A percentile compares a stretch with the other conserved stretches of the same genome.
Evolutionary conservation across 805 yeast species (phyloP).

Genomic region (Suhomyces vadensis): DNA sequence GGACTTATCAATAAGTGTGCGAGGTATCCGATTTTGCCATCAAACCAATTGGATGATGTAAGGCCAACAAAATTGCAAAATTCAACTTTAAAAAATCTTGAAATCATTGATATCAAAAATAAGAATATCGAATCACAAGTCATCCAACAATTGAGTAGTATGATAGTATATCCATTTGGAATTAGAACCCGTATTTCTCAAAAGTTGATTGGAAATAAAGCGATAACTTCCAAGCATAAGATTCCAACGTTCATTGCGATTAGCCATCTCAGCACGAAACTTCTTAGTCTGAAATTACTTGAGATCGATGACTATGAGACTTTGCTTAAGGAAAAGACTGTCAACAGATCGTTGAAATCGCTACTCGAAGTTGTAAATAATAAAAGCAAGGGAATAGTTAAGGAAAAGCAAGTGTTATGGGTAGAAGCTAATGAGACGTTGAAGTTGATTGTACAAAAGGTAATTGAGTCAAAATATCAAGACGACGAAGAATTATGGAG

Average conservation of each 20-base stretch:
- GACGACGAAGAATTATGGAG: conserved; percentile 37
- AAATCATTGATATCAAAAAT: conserved; percentile 29
- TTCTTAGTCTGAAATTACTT: conserved; percentile 41
- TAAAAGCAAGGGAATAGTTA: conserved; percentile 38
- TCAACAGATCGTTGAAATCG: conserved; percentile 48
- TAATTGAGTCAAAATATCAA: conserved; percentile 22
- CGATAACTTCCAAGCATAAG: conserved; percentile 33
- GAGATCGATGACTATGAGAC: conserved; percentile 27
- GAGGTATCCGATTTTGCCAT: conserved; percentile 72
- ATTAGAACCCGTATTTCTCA: conserved; percentile 57
- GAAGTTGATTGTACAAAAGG: conserved; percentile 30
- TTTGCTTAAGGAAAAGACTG: conserved; percentile 45
- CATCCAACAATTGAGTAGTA: conserved; percentile 53
- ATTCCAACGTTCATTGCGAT: conserved; percentile 67
- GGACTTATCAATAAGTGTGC: conserved; percentile 64
- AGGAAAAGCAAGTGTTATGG: conserved; percentile 51
- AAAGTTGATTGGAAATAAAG: conserved; percentile 44
- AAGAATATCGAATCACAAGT: conserved; percentile 43
- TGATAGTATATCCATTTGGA: conserved; percentile 61
- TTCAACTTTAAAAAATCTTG: conserved; percentile 54
- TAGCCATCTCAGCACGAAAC: conserved; percentile 47
- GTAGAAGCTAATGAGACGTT: conserved; percentile 47
- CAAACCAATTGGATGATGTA: conserved; percentile 50
- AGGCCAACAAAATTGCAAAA: conserved; percentile 62
- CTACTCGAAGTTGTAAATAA: conserved; percentile 53